These are phyloP conservation scores for Chrysosporium queenslandicum DNA, from an alignment of 2,329 filamentous ascomycete species.

Conservation along the genomic window DNA sequence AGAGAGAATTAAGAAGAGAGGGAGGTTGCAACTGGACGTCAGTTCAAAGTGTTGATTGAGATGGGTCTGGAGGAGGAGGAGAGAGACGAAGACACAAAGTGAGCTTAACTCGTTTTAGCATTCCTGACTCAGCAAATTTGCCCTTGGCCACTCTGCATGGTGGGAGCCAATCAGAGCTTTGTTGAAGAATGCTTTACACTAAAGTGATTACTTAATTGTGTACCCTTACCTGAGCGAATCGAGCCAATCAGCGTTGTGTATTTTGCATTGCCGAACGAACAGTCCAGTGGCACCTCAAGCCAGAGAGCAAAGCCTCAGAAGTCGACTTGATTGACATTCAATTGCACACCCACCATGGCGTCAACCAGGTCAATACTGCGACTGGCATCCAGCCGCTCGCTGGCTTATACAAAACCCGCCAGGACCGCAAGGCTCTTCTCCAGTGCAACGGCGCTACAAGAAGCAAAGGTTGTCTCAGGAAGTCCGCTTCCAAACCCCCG, in stretches of 20 bases:
- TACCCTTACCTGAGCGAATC: background rate
- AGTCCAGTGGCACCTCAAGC: background rate
- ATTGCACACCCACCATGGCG: constrained; percentile 35
- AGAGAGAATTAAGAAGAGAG: constrained; percentile 13
- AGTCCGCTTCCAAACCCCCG: constrained; percentile 59
- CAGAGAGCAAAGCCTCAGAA: background rate
- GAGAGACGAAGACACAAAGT: constrained; percentile 18
- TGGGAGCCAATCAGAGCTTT: constrained; percentile 10
- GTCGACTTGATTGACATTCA: constrained; percentile 14
- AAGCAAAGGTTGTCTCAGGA: constrained; percentile 43
- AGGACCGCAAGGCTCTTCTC: constrained; percentile 30
- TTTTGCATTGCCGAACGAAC: constrained; percentile 5
- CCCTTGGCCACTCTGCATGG: background rate
- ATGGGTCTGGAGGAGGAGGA: constrained; percentile 10
- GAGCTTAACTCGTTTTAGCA: constrained; percentile 11
- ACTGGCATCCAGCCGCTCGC: constrained; percentile 33
- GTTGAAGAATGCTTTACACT: constrained; percentile 1
- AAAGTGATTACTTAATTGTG: constrained; percentile 1
- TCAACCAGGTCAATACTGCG: constrained; percentile 39
- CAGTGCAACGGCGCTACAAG: constrained; percentile 28
- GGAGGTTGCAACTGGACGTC: constrained; percentile 8
- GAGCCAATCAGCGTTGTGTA: constrained; percentile 8
- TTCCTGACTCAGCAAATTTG: constrained; percentile 18
- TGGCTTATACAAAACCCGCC: constrained; percentile 29
- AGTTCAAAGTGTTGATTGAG: background rate